These are phyloP conservation scores for Xylariaceae sp. DNA, from an alignment of 2,329 filamentous ascomycete genomes.

Conservation along the genomic window DNA sequence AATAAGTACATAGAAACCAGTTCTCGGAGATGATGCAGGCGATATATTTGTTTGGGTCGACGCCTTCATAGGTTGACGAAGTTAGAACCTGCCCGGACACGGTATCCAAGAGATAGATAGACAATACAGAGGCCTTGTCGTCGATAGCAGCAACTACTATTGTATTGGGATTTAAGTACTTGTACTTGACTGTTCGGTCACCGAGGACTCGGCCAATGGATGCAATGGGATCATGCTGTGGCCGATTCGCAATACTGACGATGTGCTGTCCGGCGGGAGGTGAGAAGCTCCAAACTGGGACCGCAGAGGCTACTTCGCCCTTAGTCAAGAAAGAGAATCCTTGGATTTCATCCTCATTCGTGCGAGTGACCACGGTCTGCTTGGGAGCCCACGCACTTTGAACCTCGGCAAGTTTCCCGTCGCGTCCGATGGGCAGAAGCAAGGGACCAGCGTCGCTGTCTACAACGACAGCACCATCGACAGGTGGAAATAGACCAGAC, in stretches of 20 bases:
- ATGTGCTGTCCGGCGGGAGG: constrained; percentile 72
- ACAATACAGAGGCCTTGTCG: constrained; percentile 64
- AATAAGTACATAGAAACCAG: constrained; percentile 90
- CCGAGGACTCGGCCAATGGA: constrained; percentile 95
- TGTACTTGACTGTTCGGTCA: constrained; percentile 93
- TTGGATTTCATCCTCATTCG: constrained; percentile 56
- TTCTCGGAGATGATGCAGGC: constrained; percentile 87
- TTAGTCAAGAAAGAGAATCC: constrained; percentile 60
- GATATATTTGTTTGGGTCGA: constrained; percentile 77
- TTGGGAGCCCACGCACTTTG: constrained; percentile 55
- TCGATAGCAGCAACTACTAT: constrained; percentile 76
- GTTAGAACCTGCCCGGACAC: constrained; percentile 83
- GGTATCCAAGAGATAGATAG: constrained; percentile 83
- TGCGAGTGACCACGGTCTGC: constrained; percentile 62
- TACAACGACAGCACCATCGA: constrained; percentile 59
- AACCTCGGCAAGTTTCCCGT: constrained; percentile 57
- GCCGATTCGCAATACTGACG: constrained; percentile 69
- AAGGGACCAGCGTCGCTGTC: constrained; percentile 59
- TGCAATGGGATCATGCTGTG: constrained; percentile 83
- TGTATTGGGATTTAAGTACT: constrained; percentile 91
- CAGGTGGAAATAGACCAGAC: constrained; percentile 47
- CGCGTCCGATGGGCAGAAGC: constrained; percentile 59
- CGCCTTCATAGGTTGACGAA: constrained; percentile 71
- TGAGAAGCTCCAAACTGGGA: constrained; percentile 75
- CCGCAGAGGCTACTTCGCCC: constrained; percentile 49